Evolutionary conservation across 2,329 filamentous ascomycete species (phyloP).

Genomic region (Claviceps monticola): DNA sequence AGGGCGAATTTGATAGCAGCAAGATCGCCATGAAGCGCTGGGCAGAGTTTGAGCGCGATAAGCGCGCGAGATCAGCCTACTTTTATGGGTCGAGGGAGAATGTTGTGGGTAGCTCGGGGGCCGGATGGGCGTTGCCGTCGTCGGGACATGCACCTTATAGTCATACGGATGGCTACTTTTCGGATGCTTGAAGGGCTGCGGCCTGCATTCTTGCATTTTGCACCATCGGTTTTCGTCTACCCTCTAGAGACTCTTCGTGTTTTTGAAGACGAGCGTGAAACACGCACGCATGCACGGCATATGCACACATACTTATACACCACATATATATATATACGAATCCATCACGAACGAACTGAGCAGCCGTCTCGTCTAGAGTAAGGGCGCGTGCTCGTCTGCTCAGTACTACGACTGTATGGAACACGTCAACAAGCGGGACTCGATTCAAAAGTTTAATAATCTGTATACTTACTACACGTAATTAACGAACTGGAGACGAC

Average conservation of each 20-base stretch:
- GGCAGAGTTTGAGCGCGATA: conserved; percentile 80
- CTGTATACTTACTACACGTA: background rate
- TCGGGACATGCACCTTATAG: conserved; percentile 21
- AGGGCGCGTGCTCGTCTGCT: too few relatives aligned
- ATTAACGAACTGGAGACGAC: background rate
- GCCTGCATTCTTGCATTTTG: too few relatives aligned
- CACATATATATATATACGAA: background rate
- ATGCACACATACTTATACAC: too few relatives aligned
- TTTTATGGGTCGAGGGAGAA: conserved; percentile 37
- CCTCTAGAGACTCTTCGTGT: too few relatives aligned
- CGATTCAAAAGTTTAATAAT: background rate
- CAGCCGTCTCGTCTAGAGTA: too few relatives aligned
- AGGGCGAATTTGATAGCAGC: conserved; percentile 94
- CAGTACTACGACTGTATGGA: too few relatives aligned
- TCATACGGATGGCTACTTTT: conserved; percentile 42
- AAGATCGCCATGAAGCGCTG: conserved; percentile 99
- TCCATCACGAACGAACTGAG: too few relatives aligned
- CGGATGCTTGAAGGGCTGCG: conserved; percentile 26
- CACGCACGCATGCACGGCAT: too few relatives aligned
- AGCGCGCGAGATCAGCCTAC: conserved; percentile 34
- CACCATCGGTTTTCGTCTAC: too few relatives aligned
- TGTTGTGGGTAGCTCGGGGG: conserved; percentile 25
- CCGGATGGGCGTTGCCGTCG: conserved; percentile 27
- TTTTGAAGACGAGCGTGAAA: too few relatives aligned
- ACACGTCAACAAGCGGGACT: background rate